These are phyloP conservation scores for Cornus florida DNA, from an alignment of 148 eudicot genomes.

Conservation along the genomic window DNA sequence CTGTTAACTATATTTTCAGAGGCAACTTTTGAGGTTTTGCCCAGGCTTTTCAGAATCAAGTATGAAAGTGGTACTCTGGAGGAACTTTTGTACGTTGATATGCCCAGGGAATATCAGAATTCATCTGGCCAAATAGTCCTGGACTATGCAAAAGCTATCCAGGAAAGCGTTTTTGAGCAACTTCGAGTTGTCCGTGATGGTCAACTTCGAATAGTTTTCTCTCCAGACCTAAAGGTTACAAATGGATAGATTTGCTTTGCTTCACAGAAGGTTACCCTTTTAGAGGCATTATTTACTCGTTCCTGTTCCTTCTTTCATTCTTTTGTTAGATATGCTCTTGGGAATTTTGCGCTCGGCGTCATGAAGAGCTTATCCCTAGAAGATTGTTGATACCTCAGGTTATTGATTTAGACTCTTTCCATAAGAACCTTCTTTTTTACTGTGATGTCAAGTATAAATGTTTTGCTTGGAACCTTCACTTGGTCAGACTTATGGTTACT, in stretches of 20 bases:
- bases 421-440: background rate
- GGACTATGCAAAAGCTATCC: conserved; percentile 93
- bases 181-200: conserved; percentile 98
- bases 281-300: conserved; percentile 1
- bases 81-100: conserved; percentile 86
- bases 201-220: conserved; percentile 79
- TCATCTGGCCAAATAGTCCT: conserved; percentile 82
- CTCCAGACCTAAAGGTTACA: conserved; percentile 52
- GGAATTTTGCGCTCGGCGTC: conserved; percentile 77
- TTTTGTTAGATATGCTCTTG: conserved; percentile 59
- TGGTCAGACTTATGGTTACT: background rate
- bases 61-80: conserved; percentile 94
- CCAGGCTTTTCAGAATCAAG: conserved; percentile 90
- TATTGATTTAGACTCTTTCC: background rate
- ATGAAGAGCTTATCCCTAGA: conserved; percentile 68
- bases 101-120: conserved; percentile 92
- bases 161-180: conserved; percentile 91
- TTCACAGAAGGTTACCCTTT: background rate
- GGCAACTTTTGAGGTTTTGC: conserved; percentile 96
- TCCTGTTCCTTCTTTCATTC: conserved; percentile 7
- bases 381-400: conserved; percentile 67
- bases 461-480: background rate
- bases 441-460: background rate
- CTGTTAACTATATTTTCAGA: conserved; percentile 41
- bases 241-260: background rate